A percentile compares a stretch with the other conserved stretches of the same genome.
These are phyloP conservation scores for Apiotrichum montevideense DNA, from an alignment of 1,284 basidiomycete species.

Conservation along the genomic window DNA sequence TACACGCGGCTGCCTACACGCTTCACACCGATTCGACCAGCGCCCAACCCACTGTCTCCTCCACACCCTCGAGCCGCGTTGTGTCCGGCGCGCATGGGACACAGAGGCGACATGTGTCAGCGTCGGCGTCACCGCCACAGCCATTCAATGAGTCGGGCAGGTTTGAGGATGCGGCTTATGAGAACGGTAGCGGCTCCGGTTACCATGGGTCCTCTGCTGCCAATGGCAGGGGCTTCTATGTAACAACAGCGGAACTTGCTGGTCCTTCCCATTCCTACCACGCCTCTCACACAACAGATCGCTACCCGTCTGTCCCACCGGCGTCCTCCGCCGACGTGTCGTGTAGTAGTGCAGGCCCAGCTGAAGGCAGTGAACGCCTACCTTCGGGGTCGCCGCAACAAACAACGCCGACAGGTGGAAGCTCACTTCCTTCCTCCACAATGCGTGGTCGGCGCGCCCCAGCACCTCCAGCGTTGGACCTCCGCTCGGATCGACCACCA, in stretches of 20 bases:
- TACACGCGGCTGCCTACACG: constrained; percentile 1
- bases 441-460: constrained; percentile 31
- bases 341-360: too few relatives aligned
- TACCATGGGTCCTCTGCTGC: too few relatives aligned
- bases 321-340: too few relatives aligned
- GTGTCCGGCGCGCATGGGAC: not conserved
- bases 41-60: not conserved
- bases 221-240: too few relatives aligned
- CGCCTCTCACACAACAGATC: not conserved
- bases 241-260: not conserved
- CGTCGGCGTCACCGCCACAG: not conserved
- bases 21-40: not conserved
- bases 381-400: too few relatives aligned
- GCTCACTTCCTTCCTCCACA: constrained; percentile 7
- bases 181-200: not conserved
- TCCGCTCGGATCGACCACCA: constrained; percentile 17
- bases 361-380: too few relatives aligned
- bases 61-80: not conserved
- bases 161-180: not conserved
- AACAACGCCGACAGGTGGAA: too few relatives aligned
- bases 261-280: not conserved
- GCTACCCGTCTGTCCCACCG: not conserved
- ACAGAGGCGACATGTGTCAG: not conserved
- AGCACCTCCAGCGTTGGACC: constrained; percentile 35
- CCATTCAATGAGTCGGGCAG: not conserved